Evolutionary conservation across 1,284 basidiomycete species (phyloP), one percentile per base, ranked within the genome.

Genomic region (Puccinia horiana): DNA sequence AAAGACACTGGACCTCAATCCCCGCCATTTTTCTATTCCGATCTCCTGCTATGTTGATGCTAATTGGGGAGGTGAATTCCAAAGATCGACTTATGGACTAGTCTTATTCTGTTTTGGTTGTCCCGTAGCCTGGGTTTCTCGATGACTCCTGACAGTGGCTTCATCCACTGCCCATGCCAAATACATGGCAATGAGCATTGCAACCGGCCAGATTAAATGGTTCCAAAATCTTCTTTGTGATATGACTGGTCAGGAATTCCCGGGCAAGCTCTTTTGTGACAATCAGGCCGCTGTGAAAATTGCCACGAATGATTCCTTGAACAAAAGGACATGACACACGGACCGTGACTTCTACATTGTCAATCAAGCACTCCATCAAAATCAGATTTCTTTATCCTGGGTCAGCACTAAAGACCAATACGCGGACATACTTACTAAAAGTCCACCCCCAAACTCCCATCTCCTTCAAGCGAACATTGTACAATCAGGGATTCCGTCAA

Each of bases 321-420:
- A 69, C 37, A 77, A 77, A 32, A 6, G 75, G 11, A 77, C 75
- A 0, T 3, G 61, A 44, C 75, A 77, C 37, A 44, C 75, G 44
- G 75, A 77, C 29, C 29, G 73, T 11, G 54, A 77, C 2, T 77
- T 77, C 35, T 65, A 63, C 20, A 40, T 63, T 3, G 35, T n/a
- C n/a, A 77, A 77, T 49, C 54, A 77, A 35, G 35, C 54, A 1
- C 20, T 32, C 18, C 37, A 52, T 18, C 14, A 52, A 23, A n/a
- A 23, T 58, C 0, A 40, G 40, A 56, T 61, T 1, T 8, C n/a
- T 4, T 23, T 76, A 6, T 9, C 18, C 6, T 76, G 74, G 74
- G 42, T 61, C 16, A 12, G 12, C 4, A 42, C 74, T 0, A 76
- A 76, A n/a, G 6, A 16, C 9, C 74, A 76, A 35, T 23, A 35